Base-by-base conservation (phyloP, 129 eudicot species). In the Flaveria sonorensis region DNA sequence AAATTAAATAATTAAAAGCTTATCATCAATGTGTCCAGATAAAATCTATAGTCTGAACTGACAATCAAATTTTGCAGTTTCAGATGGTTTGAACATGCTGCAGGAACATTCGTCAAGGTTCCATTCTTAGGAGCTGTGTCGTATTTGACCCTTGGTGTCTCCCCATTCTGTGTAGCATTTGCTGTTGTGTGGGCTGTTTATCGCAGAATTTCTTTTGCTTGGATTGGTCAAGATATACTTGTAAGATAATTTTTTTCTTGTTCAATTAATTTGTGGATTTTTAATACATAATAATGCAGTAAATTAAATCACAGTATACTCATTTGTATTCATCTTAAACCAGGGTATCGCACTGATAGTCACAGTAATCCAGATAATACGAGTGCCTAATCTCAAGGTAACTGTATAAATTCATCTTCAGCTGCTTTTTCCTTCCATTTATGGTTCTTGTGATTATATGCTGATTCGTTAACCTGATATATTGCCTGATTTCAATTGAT, bases 221-320 rank as follows among this genome's bases (percentile, higher is more conserved):
- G 99, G 99, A 95, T 95, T 59, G 99, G 97, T 72, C 99, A 95
- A 92, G 97, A 95, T 79, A 87, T 95, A 84, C 99, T 95, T 74
- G 99, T 95, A 89, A 91, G 99, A 78, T 70, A 76, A 16, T 72
- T 18, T 19, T 55, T 19, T 28, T 66, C 20, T 68, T 72, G 24
- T 52, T 24, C 70, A 18, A 72, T 36, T 64, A 50, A 65, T 11
- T 11, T 64, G 26, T 45, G 12, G 55, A 43, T 61, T 79, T 45
- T 79, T 20, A 32, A 47, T 47, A 79, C 66, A 47, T 71, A 45
- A 60, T 70, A 21, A 70, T 70, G 45, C 50, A 4, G n/a, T 56
- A 43, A 42, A 21, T 68, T 55, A 28, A 36, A 30, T n/a, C 48
- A n/a, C 50, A 71, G 62, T 65, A 39, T 50, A 36, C 46, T 72